Base-by-base conservation (phyloP, 495 filamentous ascomycete species). In the Cenococcum geophilum region DNA sequence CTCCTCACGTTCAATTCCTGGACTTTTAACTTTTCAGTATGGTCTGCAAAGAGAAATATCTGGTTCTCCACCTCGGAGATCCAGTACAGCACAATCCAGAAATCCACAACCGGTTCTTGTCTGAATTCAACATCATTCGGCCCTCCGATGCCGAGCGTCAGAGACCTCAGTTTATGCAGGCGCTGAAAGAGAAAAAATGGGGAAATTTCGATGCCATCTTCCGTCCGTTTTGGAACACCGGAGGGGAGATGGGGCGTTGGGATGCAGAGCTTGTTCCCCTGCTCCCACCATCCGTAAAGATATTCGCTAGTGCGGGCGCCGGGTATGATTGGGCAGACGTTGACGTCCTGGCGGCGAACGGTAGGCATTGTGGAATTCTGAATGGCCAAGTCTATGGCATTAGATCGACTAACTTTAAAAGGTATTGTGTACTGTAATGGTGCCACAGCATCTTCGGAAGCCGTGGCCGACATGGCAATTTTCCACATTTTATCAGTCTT, bases 241-340 rank as follows among this genome's bases (percentile, higher is more conserved):
- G 86, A 11, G 83, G 83, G 14, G 86, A 89, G 74, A 88, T 89
- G 85, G 83, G 84, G 9, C 69, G 73, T 35, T 90, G 87, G 87
- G 85, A 89, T 64, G 74, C 75, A 35, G 86, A 89, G 66, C 72
- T 89, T 42, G 81, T 89, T 36, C 71, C 73, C 1, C 67, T 87
- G 37, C 74, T 90, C 18, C 87, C 86, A 0, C 58, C 73, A 18
- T 80, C 79, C 8, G 81, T 85, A 58, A 81, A 76, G 67, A 77
- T 88, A 1, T 86, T 84, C 71, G 85, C 86, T 8, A 84, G 81
- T 60, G 86, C 87, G 5, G 87, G 86, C 6, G 83, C 86, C 14
- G 86, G 84, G 0, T 88, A 82, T 64, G 85, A 89, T 70, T 88
- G 87, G 85, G 85, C 81, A 40, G 83, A 89, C 66, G 82, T 81